Conservation (phyloP, 2,329 filamentous ascomycete species). For the Alternaria brassicicola region DNA sequence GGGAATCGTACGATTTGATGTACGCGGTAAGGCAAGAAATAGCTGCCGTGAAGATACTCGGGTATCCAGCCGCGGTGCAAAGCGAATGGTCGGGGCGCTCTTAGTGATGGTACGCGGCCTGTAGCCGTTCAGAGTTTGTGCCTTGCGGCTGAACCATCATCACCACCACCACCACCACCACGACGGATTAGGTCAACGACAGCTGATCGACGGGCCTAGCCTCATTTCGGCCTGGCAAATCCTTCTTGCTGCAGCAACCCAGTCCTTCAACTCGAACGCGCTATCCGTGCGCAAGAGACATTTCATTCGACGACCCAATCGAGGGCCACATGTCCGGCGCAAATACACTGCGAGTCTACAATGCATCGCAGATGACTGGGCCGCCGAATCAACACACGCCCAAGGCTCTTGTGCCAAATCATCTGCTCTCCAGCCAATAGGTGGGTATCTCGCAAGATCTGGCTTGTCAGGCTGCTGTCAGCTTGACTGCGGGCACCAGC, state of each 20-base stretch:
- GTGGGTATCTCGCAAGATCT: neutral
- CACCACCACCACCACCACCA: too few species aligned
- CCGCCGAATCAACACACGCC: conserved; percentile 4
- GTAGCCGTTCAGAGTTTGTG: neutral
- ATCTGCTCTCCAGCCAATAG: neutral
- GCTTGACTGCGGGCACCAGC: conserved; percentile 2
- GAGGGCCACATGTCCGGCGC: neutral
- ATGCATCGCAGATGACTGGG: neutral
- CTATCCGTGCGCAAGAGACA: conserved; percentile 7
- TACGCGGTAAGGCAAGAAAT: conserved; percentile 2
- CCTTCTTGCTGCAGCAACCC: conserved; percentile 14
- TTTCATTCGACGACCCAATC: conserved; percentile 1
- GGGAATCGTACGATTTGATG: conserved; percentile 13
- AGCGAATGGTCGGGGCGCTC: conserved; percentile 4
- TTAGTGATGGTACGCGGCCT: conserved; percentile 3
- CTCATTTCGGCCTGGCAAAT: conserved; percentile 18
- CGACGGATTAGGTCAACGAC: conserved; percentile 12
- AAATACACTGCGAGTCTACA: neutral
- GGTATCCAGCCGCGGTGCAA: conserved; percentile 8
- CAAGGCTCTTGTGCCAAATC: neutral
- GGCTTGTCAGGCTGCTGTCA: conserved; percentile 1
- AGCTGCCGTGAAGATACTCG: conserved; percentile 1
- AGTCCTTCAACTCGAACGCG: conserved; percentile 7
- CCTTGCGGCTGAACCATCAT: neutral
- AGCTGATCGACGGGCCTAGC: conserved; percentile 13